These are phyloP conservation scores for Penicillium sp. DNA, from an alignment of 2,329 filamentous ascomycete species.

Conservation along the genomic window DNA sequence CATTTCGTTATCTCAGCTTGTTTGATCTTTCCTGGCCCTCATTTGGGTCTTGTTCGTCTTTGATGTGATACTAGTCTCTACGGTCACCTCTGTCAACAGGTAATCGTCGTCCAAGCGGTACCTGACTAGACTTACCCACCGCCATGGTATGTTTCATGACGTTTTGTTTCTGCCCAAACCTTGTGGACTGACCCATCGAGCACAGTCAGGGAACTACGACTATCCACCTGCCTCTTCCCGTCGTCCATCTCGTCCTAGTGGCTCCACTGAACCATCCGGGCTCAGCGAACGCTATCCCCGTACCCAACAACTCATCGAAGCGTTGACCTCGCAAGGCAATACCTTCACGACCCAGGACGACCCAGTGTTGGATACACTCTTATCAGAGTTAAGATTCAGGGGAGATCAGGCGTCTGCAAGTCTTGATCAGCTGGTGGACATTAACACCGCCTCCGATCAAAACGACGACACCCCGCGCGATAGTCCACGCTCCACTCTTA, in stretches of 20 bases:
- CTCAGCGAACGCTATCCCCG: conserved; percentile 20
- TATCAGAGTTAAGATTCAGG: not conserved
- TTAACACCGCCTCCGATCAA: not conserved
- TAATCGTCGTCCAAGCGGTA: conserved; percentile 1
- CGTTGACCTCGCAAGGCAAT: not conserved
- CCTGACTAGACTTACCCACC: conserved; percentile 8
- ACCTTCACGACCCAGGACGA: not conserved
- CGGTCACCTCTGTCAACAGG: conserved; percentile 1
- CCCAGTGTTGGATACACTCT: not conserved
- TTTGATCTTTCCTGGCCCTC: not conserved
- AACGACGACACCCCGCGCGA: conserved; percentile 5
- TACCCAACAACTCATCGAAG: conserved; percentile 6
- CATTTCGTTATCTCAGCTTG: not conserved
- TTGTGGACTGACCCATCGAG: not conserved
- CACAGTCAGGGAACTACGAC: conserved; percentile 45
- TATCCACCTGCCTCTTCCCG: conserved; percentile 39
- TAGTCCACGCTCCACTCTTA: not conserved
- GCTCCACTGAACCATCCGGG: conserved; percentile 5
- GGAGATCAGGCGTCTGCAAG: not conserved
- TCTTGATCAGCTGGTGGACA: not conserved
- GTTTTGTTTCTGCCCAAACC: conserved; percentile 5
- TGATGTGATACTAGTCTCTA: not conserved
- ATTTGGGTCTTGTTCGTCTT: not conserved
- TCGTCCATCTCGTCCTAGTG: conserved; percentile 23
- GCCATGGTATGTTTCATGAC: conserved; percentile 23